Percentiles rank a stretch among this genome's conserved stretches.
Conservation (phyloP, 495 filamentous ascomycete genomes). For the Penicillium tannophilum region DNA sequence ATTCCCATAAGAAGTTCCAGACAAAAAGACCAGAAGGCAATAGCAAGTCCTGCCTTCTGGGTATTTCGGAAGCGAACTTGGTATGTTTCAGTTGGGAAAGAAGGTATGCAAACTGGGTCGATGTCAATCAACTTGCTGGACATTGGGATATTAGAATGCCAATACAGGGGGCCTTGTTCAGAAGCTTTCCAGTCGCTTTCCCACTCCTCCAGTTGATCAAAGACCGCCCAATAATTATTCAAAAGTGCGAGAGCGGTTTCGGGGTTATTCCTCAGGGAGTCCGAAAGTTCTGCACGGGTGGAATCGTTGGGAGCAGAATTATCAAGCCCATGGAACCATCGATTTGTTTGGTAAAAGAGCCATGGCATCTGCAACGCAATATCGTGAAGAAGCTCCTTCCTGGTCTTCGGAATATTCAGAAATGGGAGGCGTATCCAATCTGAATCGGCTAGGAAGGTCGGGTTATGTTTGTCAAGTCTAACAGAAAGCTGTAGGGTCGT, state of each 20-base stretch:
- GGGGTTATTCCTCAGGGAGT: background rate
- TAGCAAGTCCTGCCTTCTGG: background rate
- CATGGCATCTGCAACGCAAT: constrained; percentile 1
- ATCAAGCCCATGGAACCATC: background rate
- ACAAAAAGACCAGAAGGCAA: background rate
- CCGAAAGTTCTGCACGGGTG: background rate
- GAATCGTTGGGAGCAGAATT: background rate
- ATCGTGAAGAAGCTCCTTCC: background rate
- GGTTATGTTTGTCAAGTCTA: background rate
- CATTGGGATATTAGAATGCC: constrained; percentile 2
- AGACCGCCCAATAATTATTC: background rate
- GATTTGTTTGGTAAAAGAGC: constrained; percentile 3
- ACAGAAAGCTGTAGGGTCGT: background rate
- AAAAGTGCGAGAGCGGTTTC: background rate
- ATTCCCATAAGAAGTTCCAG: constrained; percentile 7
- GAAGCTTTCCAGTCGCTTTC: constrained; percentile 1
- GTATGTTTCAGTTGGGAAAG: constrained; percentile 1
- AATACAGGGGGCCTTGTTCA: background rate
- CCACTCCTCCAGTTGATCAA: constrained; percentile 1
- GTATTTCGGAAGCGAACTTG: constrained; percentile 3
- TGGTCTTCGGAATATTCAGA: background rate
- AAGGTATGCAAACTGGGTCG: background rate
- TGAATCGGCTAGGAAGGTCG: background rate
- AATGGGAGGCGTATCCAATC: background rate
- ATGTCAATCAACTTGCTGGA: background rate